These are phyloP conservation scores for Blastomyces gilchristii DNA, from an alignment of 2,329 filamentous ascomycete species.

Conservation along the genomic window DNA sequence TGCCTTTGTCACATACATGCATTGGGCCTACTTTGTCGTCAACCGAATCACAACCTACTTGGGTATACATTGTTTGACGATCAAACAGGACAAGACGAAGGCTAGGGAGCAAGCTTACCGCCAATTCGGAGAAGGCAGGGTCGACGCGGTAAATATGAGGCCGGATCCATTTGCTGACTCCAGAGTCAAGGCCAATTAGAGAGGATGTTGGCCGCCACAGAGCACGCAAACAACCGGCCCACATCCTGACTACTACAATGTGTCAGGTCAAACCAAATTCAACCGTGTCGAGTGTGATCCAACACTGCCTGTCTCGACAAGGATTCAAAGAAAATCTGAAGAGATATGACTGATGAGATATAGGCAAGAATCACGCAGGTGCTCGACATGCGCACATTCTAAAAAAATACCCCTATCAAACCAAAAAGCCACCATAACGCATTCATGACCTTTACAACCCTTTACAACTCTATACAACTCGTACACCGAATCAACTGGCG, in stretches of 20 bases:
- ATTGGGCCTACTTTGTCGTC: slow-evolving; percentile 87
- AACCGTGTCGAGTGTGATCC: neutral
- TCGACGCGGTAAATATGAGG: slow-evolving; percentile 5
- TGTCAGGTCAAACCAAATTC: neutral
- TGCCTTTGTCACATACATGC: slow-evolving; percentile 73
- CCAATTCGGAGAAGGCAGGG: slow-evolving; percentile 24
- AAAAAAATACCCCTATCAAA: no score
- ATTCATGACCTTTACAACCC: neutral
- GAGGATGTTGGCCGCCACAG: neutral
- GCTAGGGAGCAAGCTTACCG: slow-evolving; percentile 30
- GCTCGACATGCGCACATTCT: neutral
- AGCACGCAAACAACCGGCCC: neutral
- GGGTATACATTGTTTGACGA: slow-evolving; percentile 90
- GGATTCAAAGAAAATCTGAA: neutral
- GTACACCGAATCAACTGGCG: neutral
- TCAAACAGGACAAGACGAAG: slow-evolving; percentile 38
- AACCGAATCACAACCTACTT: slow-evolving; percentile 84
- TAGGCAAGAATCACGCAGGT: neutral
- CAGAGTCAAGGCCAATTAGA: neutral
- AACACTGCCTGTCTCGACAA: no score
- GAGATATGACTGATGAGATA: neutral
- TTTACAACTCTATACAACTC: neutral
- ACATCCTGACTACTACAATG: neutral
- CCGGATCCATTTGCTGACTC: neutral
- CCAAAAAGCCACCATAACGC: neutral